Evolutionary conservation across 768 basidiomycete species (phyloP), one percentile per base, ranked within the genome.

Genomic region (Boletus rufocinnamomeus): DNA sequence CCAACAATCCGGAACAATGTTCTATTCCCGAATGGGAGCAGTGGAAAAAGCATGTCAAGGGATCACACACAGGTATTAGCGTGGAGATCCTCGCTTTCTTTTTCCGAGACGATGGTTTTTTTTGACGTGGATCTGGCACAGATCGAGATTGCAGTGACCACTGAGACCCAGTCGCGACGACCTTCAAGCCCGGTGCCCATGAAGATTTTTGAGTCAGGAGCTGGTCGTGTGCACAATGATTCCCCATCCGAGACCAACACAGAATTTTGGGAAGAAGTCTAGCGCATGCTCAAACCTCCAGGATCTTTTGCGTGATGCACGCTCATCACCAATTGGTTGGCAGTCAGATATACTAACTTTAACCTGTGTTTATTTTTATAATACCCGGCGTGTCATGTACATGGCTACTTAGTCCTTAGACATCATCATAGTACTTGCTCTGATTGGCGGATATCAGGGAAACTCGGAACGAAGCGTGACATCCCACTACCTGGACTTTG

Each of bases 11-110:
- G 30, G 11, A 52, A 57, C 2, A 64, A 64, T 17, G 16, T 65
- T 43, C 43, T 64, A 3, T 64, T 64, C 10, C 34, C 49, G 34
- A n/a, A 13, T 11, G 48, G 13, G 17, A 23, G 16, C 4, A 8
- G 17, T 10, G n/a, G 38, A 40, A 19, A 40, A 3, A 49, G 35
- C 27, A 25, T 14, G 30, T 1, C 13, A 17, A 50, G 45, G 27
- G 28, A 28, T 48, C 49, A n/a, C 13, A 17, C 43, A 13, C 62
- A 63, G 56, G 62, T 59, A 63, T 37, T 17, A n/a, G 9, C 28
- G 16, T 4, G 32, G n/a, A 37, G 11, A 4, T 14, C 2, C 45
- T 34, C 25, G 2, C 16, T 14, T 28, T 11, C 1, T 19, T 32
- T 27, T 52, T 23, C 30, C n/a, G 13, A 25, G 28, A 19, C 19